Evolutionary conservation across 2,329 filamentous ascomycete species (phyloP).

Genomic region (Ceratocystis ficicola): DNA sequence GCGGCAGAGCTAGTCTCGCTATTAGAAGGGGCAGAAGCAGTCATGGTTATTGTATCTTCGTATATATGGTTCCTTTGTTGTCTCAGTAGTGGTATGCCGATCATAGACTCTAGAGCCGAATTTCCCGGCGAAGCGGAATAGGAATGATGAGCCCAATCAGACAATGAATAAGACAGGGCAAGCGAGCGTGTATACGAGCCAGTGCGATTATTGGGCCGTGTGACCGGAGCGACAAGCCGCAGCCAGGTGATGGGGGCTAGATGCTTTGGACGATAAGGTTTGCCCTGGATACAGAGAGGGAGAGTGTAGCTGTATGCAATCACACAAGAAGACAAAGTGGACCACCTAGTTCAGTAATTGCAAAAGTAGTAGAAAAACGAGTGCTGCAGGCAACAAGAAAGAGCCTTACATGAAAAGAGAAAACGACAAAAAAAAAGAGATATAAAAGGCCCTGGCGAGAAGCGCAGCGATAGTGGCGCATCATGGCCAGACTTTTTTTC

Average conservation of each 20-base stretch:
- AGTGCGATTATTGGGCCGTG: neutral
- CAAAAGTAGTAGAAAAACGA: neutral
- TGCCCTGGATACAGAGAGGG: neutral
- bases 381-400: neutral
- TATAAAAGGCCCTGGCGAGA: neutral
- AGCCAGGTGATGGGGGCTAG: neutral
- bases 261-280: neutral
- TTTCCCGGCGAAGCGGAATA: constrained; percentile 17
- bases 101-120: neutral
- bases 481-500: constrained; percentile 5
- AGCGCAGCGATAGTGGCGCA: neutral
- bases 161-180: constrained; percentile 3
- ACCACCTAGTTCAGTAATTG: neutral
- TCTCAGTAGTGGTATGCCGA: neutral
- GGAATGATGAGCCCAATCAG: constrained; percentile 4
- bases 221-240: neutral
- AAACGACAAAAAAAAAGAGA: constrained; percentile 11
- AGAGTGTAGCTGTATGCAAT: neutral
- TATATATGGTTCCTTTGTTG: neutral
- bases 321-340: neutral
- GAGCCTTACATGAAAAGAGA: neutral
- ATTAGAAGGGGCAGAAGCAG: neutral
- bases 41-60: neutral
- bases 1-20: constrained; percentile 32
- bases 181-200: neutral